Percentiles rank a stretch among this genome's conserved stretches.
Conservation (phyloP, 2,329 filamentous ascomycete species). For the Arthrobotrys iridis region DNA sequence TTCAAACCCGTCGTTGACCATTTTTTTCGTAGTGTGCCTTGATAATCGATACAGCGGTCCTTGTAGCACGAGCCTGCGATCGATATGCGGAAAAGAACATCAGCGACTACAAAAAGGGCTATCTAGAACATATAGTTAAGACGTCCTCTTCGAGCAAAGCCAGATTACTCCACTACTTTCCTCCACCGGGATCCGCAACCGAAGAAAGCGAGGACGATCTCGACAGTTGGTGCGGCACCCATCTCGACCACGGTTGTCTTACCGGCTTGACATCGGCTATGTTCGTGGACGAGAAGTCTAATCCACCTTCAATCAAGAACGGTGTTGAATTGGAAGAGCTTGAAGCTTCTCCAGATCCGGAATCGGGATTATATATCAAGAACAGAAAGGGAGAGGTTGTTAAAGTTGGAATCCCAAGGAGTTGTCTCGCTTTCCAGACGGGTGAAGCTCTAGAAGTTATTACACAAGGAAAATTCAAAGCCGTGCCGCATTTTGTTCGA, state of each 20-base stretch:
- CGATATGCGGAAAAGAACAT: slow-evolving; percentile 83
- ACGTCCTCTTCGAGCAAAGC: slow-evolving; percentile 91
- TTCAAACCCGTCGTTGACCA: background rate
- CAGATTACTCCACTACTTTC: slow-evolving; percentile 91
- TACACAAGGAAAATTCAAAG: slow-evolving; percentile 88
- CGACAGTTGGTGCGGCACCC: slow-evolving; percentile 83
- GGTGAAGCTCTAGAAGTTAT: slow-evolving; percentile 91
- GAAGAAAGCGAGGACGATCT: slow-evolving; percentile 60
- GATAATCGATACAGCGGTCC: slow-evolving; percentile 86
- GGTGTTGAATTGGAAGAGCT: slow-evolving; percentile 73
- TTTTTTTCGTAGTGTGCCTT: slow-evolving; percentile 68
- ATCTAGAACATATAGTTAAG: slow-evolving; percentile 85
- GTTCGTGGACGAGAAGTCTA: slow-evolving; percentile 82
- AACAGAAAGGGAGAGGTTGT: slow-evolving; percentile 81
- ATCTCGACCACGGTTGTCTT: slow-evolving; percentile 90
- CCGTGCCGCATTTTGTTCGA: slow-evolving; percentile 93
- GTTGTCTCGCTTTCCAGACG: slow-evolving; percentile 95
- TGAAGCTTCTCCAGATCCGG: slow-evolving; percentile 78
- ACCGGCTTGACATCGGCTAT: slow-evolving; percentile 91
- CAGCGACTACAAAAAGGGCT: slow-evolving; percentile 76
- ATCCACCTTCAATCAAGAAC: slow-evolving; percentile 60
- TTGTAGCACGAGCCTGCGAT: slow-evolving; percentile 92
- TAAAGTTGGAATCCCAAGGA: slow-evolving; percentile 90
- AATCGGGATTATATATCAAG: slow-evolving; percentile 91
- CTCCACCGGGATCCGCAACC: slow-evolving; percentile 65